Evolutionary conservation across 169 alveolate genomes (phyloP), one percentile per base, ranked within the genome.

Genomic region (Eimeria tenella): DNA sequence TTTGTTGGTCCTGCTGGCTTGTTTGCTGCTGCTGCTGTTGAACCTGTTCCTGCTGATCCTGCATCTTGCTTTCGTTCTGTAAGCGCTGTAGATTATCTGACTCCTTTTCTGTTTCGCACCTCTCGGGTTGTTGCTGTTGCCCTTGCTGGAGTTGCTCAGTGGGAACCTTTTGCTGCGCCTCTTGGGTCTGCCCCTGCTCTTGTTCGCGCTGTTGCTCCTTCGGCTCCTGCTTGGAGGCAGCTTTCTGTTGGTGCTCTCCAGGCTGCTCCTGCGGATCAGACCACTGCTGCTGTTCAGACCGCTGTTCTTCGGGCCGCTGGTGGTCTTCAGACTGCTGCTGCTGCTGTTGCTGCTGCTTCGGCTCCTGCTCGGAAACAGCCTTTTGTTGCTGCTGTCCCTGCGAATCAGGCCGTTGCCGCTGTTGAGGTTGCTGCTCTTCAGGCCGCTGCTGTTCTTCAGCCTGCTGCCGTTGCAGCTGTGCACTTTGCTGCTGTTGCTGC

Each of bases 141-240:
- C 5, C 68, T n/a, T 50, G 87, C 87, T 77, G 87, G 23, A 17
- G 87, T 65, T 77, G 87, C 42, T 77, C 68, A 49, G 87, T 25
- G 31, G 68, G 31, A 11, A 15, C 65, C 65, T 77, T 62, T n/a
- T 77, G 87, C 53, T 73, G 55, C 50, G 7, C 53, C 82, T 73
- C 53, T 50, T 17, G 82, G 21, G 8, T 31, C 55, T 73, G 82
- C 17, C 23, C 23, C 19, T 19, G 82, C 82, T 73, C 23, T 42
- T 73, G 82, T 50, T 73, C 53, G 21, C 7, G 82, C 82, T 73
- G 82, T 3, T 73, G 82, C 50, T 19, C 53, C 55, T 73, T 31
- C 10, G 50, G 82, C 55, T 73, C 53, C 42, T 31, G 42, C 42
- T 31, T 2, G 4, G 42, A 31, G 42, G 42, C 42, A 31, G 42